Evolutionary conservation across 768 basidiomycete genomes (phyloP), one percentile per base, ranked within the genome.

Genomic region (Crucibulum laeve): DNA sequence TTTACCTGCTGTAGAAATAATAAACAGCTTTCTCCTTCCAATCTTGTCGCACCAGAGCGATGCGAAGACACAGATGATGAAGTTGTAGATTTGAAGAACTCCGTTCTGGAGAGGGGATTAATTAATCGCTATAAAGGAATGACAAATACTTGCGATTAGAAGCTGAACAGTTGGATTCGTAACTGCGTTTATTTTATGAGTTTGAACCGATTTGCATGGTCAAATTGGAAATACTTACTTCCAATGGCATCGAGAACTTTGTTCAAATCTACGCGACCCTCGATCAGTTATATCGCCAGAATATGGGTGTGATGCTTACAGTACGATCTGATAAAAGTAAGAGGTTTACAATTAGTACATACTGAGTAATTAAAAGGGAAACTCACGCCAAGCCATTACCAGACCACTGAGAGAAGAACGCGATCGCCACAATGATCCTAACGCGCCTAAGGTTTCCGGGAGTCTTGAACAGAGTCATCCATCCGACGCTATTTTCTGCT

Each of bases 341-440:
- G 18, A 15, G 19, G 28, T 30, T 37, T 10, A 37, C 8, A 18
- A n/a, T 37, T n/a, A 37, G 35, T 37, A 4, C 18, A 37, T 10
- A 37, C 13, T 4, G 10, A 37, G 35, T 53, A 50, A 49, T 17
- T 25, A 40, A 25, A 22, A 32, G 19, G 23, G 44, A 18, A 8
- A 53, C 57, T 46, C 52, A 62, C 58, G 76, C 68, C 15, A 79
- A 61, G 46, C 76, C 76, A 40, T 77, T 74, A 6, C 75, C 74
- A 43, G 70, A 72, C 76, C 77, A 79, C 49, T 80, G 79, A 4
- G 74, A 76, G 65, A 80, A 80, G 61, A 81, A 71, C 0, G 74
- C 79, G 32, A 82, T 63, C 4, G 74, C 76, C 40, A 82, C 52
- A 52, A 81, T 75, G 46, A 83, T 72, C 36, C 74, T 63, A 61